These are phyloP conservation scores for Phytophthora palmivora DNA, from an alignment of 352 stramenopile genomes.

Conservation along the genomic window DNA sequence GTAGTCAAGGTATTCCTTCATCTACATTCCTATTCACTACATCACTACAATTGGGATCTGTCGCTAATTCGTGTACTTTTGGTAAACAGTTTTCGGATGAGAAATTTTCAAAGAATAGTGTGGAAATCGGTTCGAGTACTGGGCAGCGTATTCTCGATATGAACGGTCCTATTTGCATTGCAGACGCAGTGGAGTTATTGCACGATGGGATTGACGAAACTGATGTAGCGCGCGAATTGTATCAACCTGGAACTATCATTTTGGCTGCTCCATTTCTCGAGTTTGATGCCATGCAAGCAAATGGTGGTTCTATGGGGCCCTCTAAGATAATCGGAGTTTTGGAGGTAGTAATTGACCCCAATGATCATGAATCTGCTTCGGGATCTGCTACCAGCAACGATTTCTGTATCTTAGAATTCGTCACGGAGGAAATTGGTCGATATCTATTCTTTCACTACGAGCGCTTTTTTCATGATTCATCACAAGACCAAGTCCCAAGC, in stretches of 20 bases:
- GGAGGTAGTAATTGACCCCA: constrained; percentile 60
- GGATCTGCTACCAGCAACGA: constrained; percentile 59
- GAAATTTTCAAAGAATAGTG: constrained; percentile 44
- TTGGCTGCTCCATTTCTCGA: constrained; percentile 52
- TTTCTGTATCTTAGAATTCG: constrained; percentile 69
- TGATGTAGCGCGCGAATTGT: constrained; percentile 45
- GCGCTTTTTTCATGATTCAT: constrained; percentile 59
- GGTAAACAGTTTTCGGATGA: constrained; percentile 67
- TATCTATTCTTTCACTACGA: constrained; percentile 85
- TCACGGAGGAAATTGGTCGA: constrained; percentile 65
- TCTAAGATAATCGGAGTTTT: constrained; percentile 63
- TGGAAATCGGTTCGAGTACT: constrained; percentile 43
- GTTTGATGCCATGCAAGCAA: constrained; percentile 28
- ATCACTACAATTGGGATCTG: not conserved
- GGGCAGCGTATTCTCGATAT: constrained; percentile 44
- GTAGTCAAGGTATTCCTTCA: constrained; percentile 63
- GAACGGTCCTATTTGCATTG: constrained; percentile 31
- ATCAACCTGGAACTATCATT: constrained; percentile 50
- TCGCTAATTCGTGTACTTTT: constrained; percentile 8
- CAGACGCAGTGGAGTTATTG: constrained; percentile 29
- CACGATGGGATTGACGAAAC: constrained; percentile 20
- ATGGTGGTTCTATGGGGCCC: constrained; percentile 21
- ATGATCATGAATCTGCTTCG: constrained; percentile 10
- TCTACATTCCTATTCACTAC: not conserved
- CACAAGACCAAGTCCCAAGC: not conserved